phyloP scores from a whole-genome alignment of 2,329 filamentous ascomycete species.

The Aspergillus pseudoterreus region DNA sequence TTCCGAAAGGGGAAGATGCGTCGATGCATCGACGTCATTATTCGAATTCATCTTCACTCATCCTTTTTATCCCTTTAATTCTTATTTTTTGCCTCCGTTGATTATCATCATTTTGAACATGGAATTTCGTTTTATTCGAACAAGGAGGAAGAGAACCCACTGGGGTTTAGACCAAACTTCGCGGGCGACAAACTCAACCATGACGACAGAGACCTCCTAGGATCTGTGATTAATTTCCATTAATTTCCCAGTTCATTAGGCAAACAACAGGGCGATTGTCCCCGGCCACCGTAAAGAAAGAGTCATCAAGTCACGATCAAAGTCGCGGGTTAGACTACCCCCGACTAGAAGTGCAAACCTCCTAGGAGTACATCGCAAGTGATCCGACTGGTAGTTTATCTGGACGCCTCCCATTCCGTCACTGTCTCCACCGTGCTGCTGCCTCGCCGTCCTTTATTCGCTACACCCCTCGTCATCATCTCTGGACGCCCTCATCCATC shows the following conservation, averaged over 20 bases:
- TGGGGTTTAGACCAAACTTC: background rate
- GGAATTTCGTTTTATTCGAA: too few species aligned
- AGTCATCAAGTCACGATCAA: too few species aligned
- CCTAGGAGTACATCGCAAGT: background rate
- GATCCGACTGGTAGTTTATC: background rate
- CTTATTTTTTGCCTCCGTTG: background rate
- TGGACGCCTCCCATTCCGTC: constrained; percentile 4
- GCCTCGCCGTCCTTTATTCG: background rate
- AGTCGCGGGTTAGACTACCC: background rate
- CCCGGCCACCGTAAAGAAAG: too few species aligned
- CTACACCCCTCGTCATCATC: background rate
- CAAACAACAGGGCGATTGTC: too few species aligned
- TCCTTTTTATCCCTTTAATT: background rate
- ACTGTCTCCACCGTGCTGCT: background rate
- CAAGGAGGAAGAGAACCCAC: background rate
- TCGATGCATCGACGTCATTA: constrained; percentile 7
- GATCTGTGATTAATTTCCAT: too few species aligned
- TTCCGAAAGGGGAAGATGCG: background rate
- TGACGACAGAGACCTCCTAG: too few species aligned
- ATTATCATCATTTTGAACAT: background rate
- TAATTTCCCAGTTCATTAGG: too few species aligned
- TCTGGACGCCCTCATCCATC: background rate
- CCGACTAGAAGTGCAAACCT: background rate
- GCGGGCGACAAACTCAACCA: too few species aligned
- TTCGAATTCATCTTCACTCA: background rate